Percentiles rank a stretch among this genome's conserved stretches.
phyloP scores from a whole-genome alignment of 75 land plant genomes.

The Adiantum capillusveneris region DNA sequence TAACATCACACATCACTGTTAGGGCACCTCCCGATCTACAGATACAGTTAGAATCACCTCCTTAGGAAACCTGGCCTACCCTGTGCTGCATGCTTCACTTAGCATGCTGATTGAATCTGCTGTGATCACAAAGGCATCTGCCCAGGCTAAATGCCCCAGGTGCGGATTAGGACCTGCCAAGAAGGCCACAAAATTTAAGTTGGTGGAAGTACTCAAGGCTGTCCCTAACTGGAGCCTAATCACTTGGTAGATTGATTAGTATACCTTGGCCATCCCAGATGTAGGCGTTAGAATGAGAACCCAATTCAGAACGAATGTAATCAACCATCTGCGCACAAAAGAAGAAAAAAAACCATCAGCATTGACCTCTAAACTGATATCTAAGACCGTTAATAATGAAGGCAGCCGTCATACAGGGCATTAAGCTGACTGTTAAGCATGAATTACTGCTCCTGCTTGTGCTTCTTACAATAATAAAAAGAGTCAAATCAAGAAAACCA shows the following conservation, averaged over 20 bases:
- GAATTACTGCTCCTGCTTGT: too few relatives aligned
- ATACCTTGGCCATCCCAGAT: constrained; percentile 92
- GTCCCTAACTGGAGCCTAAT: neutral
- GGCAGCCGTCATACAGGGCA: too few relatives aligned
- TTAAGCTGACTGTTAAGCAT: too few relatives aligned
- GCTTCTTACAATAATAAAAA: too few relatives aligned
- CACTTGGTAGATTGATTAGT: too few relatives aligned
- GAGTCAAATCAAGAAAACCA: too few relatives aligned
- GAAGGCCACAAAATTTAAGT: neutral
- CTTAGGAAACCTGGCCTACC: constrained; percentile 36
- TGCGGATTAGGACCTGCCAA: constrained; percentile 87
- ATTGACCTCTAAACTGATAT: too few relatives aligned
- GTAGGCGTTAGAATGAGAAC: constrained; percentile 63
- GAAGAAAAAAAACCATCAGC: too few relatives aligned
- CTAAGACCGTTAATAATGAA: too few relatives aligned
- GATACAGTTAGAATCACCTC: neutral
- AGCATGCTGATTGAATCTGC: constrained; percentile 97
- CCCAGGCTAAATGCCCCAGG: constrained; percentile 96
- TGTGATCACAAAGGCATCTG: constrained; percentile 92
- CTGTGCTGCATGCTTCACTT: constrained; percentile 98
- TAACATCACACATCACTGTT: neutral
- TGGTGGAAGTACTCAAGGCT: neutral
- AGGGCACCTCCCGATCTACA: too few relatives aligned
- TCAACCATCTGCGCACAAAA: constrained; percentile 65
- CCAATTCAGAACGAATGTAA: constrained; percentile 58